Evolutionary conservation across 2,329 filamentous ascomycete species (phyloP).

Genomic region (Furcasterigmium furcatum): DNA sequence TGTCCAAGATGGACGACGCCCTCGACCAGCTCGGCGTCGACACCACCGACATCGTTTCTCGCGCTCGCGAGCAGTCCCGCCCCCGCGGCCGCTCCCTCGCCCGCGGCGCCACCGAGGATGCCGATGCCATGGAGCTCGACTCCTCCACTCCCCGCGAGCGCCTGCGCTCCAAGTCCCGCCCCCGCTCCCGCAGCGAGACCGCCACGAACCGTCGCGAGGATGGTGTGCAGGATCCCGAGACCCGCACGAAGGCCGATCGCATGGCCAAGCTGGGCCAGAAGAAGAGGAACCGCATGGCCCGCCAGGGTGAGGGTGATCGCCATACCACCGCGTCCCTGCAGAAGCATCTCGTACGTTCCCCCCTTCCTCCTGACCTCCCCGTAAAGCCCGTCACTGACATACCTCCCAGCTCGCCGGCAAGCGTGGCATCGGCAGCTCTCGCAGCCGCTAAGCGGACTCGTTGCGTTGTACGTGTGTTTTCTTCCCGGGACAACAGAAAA

Average conservation of each 20-base stretch:
- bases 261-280: constrained; percentile 89
- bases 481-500: not conserved
- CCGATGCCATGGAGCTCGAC: constrained; percentile 75
- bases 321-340: constrained; percentile 77
- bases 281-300: constrained; percentile 98
- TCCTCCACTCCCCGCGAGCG: constrained; percentile 47
- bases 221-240: constrained; percentile 66
- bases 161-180: constrained; percentile 70
- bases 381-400: too few species aligned
- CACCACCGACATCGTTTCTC: constrained; percentile 68
- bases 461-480: constrained; percentile 4
- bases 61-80: constrained; percentile 66
- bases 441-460: constrained; percentile 53
- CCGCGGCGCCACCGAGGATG: constrained; percentile 58
- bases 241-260: constrained; percentile 77
- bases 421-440: constrained; percentile 88
- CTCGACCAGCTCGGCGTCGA: constrained; percentile 86
- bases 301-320: constrained; percentile 94
- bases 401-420: constrained; percentile 75
- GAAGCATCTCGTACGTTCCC: constrained; percentile 80
- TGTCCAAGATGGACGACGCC: constrained; percentile 83
- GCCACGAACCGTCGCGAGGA: constrained; percentile 68
- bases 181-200: constrained; percentile 39
- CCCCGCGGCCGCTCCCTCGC: constrained; percentile 69
- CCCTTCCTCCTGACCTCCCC: not conserved